Percentiles rank a stretch among this genome's conserved stretches.
Conservation (phyloP, 2,329 filamentous ascomycete species). For the Raffaelea arxii region DNA sequence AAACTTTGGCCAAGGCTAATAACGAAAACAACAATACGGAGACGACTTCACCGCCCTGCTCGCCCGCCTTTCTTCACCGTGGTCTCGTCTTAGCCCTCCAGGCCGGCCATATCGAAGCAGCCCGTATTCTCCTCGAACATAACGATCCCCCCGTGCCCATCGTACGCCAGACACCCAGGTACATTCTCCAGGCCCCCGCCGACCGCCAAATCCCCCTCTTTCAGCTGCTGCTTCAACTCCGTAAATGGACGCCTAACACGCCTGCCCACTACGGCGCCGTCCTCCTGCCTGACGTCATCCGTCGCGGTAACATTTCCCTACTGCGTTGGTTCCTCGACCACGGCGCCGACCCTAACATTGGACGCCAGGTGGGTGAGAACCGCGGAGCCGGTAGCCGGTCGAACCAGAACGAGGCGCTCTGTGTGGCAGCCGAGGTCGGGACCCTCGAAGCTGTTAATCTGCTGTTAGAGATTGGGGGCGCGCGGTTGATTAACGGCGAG, state of each 20-base stretch:
- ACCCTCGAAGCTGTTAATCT: background rate
- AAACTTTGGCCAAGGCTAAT: background rate
- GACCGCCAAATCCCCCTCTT: background rate
- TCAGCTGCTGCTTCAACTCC: no score
- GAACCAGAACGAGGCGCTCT: no score
- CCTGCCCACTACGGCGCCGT: background rate
- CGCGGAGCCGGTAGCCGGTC: background rate
- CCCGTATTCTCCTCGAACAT: background rate
- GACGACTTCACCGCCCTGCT: background rate
- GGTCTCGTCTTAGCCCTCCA: background rate
- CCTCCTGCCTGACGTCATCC: background rate
- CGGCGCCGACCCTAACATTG: background rate
- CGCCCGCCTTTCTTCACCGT: background rate
- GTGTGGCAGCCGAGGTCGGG: no score
- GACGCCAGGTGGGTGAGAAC: background rate
- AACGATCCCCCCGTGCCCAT: background rate
- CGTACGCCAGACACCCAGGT: background rate
- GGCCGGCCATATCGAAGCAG: background rate
- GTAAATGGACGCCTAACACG: background rate
- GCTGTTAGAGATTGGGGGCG: background rate
- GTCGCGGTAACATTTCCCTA: background rate
- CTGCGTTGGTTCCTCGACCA: background rate
- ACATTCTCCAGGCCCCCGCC: background rate
- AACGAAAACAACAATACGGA: background rate
- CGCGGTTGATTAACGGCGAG: background rate